Base-by-base conservation (phyloP, 2,329 filamentous ascomycete genomes). In the Cladosporium sp. region DNA sequence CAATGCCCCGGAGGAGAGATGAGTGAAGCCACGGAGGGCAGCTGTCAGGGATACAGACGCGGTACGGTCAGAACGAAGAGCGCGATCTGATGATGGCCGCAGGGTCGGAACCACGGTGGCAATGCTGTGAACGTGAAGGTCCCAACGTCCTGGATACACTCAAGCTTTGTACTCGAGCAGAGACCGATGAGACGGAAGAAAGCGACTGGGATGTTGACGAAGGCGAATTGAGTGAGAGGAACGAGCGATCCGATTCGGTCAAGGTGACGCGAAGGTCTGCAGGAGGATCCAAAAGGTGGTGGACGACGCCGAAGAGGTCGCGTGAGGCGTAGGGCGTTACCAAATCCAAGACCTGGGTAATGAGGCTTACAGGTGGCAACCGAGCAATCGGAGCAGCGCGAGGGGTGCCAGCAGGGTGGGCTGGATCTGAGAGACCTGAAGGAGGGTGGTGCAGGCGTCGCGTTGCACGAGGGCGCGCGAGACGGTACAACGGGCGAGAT, bases 361-460 rank as follows among this genome's bases (percentile, higher is more conserved):
- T 67, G 70, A 68, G 71, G 71, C 71, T 72, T 70, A 75, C 72
- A 61, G 59, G 60, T 36, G 47, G 54, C 48, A 59, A 62, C 64
- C 60, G 63, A 62, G 61, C 62, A 61, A 64, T 67, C 65, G 63
- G 61, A 62, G 70, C 71, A 71, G 59, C 65, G 75, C 72, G 58
- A 66, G 65, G 68, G 65, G 67, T 40, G 65, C 65, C 65, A 66
- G 66, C 70, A 64, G 66, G 67, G 59, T 60, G 60, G 64, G 71
- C 71, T 63, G 66, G 66, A 68, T 70, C 74, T 66, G 70, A 70
- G 69, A 60, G 66, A 62, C 72, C 75, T 74, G 63, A 71, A 73
- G 72, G 71, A 73, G 73, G 75, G 75, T 75, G 71, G 75, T 72
- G 75, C 74, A 78, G 74, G 74, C 69, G 72, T 70, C 68, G 74